Evolutionary conservation across 257 asterid species (phyloP), one percentile per base, ranked within the genome.

Genomic region (Osmanthus fragrans): DNA sequence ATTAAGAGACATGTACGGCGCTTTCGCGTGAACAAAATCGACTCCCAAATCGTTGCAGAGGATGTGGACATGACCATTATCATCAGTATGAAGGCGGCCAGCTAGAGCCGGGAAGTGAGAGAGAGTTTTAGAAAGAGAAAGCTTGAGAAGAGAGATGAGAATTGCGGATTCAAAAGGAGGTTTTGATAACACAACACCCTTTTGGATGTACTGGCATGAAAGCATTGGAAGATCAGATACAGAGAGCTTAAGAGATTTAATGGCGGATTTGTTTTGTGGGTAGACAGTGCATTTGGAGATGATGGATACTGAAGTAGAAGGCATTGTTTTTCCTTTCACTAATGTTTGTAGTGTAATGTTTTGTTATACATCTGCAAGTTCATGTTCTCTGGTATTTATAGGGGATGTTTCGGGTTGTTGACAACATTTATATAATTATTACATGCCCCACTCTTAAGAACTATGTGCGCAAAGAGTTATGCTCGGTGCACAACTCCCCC

Each of bases 211-310:
- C 4, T 95, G 99, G 16, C 97, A 91, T 1, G 99, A 95, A 68
- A 95, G 94, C 99, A 95, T 95, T 27, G 99, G 96, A 34, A 95
- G 96, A 78, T 95, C 99, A 51, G 99, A 95, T 0, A 93, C 98
- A 49, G 99, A 95, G 88, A 95, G 99, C 51, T 85, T 88, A 8
- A 95, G 86, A 76, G 97, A 80, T 3, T 63, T 76, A 12, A 83
- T 30, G 80, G 82, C 30, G 72, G 94, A 85, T 40, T 81, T 80
- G 70, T 82, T 81, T 1, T 89, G 88, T 13, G 98, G 96, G 66
- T 86, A 86, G 47, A 95, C 80, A 0, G 77, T 86, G 90, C 83
- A 88, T 87, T 81, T 95, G 27, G 98, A 95, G 82, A 91, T 78
- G 13, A 93, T 68, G 21, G 79, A 81, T 19, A 91, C 82, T 7